Evolutionary conservation across 2,329 filamentous ascomycete species (phyloP).

Genomic region (Ustilaginoidea virens): DNA sequence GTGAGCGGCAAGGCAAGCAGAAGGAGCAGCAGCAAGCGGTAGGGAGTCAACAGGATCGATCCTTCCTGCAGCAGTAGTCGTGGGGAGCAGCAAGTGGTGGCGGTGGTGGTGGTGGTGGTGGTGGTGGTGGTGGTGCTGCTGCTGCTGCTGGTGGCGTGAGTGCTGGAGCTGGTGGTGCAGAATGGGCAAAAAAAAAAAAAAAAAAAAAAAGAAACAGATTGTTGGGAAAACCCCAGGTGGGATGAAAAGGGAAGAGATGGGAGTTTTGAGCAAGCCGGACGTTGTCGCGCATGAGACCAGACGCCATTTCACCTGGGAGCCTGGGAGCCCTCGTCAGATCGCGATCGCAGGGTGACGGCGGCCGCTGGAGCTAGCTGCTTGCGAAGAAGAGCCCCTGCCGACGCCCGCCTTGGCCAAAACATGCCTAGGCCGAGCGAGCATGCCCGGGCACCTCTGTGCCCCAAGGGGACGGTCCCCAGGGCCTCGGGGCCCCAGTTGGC

Average conservation of each 20-base stretch:
- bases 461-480: no score
- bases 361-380: conserved; percentile 5
- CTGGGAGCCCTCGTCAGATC: conserved; percentile 14
- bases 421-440: conserved; percentile 6
- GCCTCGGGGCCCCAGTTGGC: no score
- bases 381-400: conserved; percentile 4
- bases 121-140: neutral
- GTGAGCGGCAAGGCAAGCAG: no score
- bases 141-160: neutral
- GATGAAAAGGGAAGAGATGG: conserved; percentile 12
- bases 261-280: conserved; percentile 14
- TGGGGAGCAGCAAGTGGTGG: no score
- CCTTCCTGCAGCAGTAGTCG: no score
- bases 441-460: conserved; percentile 6
- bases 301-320: conserved; percentile 4
- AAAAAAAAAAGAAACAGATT: conserved; percentile 1
- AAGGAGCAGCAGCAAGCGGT: no score
- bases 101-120: neutral
- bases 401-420: conserved; percentile 5
- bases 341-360: conserved; percentile 15
- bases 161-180: neutral
- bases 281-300: conserved; percentile 17
- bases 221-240: conserved; percentile 6
- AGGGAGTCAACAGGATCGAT: no score
- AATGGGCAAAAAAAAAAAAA: neutral